Base-by-base conservation (phyloP, 1,284 basidiomycete species). In the Cryptococcus amylolentus region DNA sequence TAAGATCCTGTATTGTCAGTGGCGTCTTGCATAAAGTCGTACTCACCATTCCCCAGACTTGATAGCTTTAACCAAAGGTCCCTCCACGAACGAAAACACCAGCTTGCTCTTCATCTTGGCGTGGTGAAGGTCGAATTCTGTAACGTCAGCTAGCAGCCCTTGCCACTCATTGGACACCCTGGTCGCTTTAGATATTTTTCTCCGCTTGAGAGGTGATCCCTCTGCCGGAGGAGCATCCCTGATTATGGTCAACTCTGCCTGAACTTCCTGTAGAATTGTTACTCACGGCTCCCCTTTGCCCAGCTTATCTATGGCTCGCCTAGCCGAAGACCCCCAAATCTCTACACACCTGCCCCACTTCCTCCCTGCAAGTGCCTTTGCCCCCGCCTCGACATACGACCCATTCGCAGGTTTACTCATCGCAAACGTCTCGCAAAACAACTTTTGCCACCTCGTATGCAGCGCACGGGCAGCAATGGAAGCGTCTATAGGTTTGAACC, bases 11-110 rank as follows among this genome's bases (percentile, higher is more conserved):
- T 52, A 5, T 13, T 26, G 48, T 59, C 48, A 56, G 54, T n/a
- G 2, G 9, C 39, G 37, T 37, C 26, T 26, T 18, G 5, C 16
- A 3, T 12, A 10, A n/a, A 16, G 31, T 35, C 31, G 31, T 35
- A 65, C 73, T 59, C 65, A 92, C 96, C 96, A 99, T 72, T 95
- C 86, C 8, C 96, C 96, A 41, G 84, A 82, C 44, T 88, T 84
- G 57, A 99, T 77, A 0, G 96, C 96, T 67, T 88, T 89, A n/a
- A 98, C 87, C 13, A 99, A 79, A 9, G 96, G 95, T 0, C 96
- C 96, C 72, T 99, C 96, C 3, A 98, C 87, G 67, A 98, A 98
- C 5, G 87, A 86, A 71, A 98, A 98, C 0, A 91, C 88, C 68
- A 94, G 89, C 71, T 89, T 93, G 51, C 88, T 86, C 70, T 88